Evolutionary conservation across 2,329 filamentous ascomycete genomes (phyloP), one percentile per base, ranked within the genome.

Genomic region (Talaromyces atroroseus): DNA sequence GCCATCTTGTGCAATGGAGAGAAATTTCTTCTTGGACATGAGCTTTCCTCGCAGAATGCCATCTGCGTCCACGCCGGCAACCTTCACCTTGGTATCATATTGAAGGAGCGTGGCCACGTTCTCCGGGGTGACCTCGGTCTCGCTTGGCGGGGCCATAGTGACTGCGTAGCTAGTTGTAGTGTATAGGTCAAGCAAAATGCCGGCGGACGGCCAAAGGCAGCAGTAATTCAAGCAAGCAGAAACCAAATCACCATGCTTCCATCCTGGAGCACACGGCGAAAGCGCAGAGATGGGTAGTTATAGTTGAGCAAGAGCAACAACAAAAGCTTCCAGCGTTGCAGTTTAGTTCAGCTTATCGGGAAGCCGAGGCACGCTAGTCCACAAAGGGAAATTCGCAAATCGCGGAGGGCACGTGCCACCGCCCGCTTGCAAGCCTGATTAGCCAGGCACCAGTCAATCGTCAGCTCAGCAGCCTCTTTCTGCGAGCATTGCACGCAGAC

Each of bases 11-110:
- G 86, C 87, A 53, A 96, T 82, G 29, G 88, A 90, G 38, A 96
- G 78, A 73, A 96, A 96, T 76, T 96, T 96, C 70, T 87, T 88
- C 80, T 95, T 95, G 65, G 90, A 90, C 74, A 96, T 85, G 60
- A 96, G 81, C 76, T 96, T 96, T 64, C 91, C 91, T 56, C 91
- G 89, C 55, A 96, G 79, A 52, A 90, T 84, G 52, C 91, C 91
- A 69, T 96, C 91, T 57, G 92, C 87, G 70, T 96, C 91, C 60
- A 94, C 75, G 42, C 91, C 92, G 10, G 89, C 91, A 42, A 96
- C 82, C 73, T 96, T 96, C 74, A 96, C 88, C 66, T 87, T 86
- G 51, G 76, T 80, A 72, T 96, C 91, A 68, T 86, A 65, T 62
- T 82, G 76, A 59, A 94, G 85, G 52, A 92, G 74, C 55, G 80